Evolutionary conservation across 371 early-diverging fungal genomes (phyloP), one percentile per base, ranked within the genome.

Genomic region (Coemansia sp.): DNA sequence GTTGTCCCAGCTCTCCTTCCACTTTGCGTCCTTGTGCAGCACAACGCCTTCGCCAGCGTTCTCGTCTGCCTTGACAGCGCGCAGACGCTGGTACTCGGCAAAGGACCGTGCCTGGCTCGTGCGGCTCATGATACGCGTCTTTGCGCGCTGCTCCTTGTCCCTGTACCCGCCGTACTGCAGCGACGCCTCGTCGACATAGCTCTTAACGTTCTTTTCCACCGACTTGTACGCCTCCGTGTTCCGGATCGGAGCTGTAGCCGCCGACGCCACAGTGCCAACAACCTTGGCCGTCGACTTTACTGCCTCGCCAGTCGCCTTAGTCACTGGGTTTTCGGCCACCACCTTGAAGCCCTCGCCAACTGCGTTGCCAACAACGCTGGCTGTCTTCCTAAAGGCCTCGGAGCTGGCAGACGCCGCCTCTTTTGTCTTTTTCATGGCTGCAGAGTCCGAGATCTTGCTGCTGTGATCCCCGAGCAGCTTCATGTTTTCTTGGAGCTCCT

Each of bases 1-100:
- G 58, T 89, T 90, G 46, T 82, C 83, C 97, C 97, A 97, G 70
- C 89, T 85, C 78, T 91, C 92, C 70, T 90, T 89, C 93, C 94
- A 93, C 61, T 86, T 87, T 39, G 94, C 88, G 65, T 93, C 90
- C 80, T 94, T 91, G 80, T 95, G 95, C 57, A 94, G 64, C 5
- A 95, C 94, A 61, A 98, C 86, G 40, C 87, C 84, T 31, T 85
- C 83, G 57, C 95, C 95, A 46, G 98, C 97, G n/a, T 84, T 82
- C 24, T 77, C 77, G 84, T 88, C 68, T 0, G 78, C 78, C 57
- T 58, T 62, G 51, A 62, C 58, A 2, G 66, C 68, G 44, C 69
- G 64, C n/a, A 49, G 50, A 39, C 62, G 65, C 67, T 77, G 69
- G 68, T 78, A 78, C 66, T 78, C 78, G 40, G 79, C 77, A 61